A percentile compares a stretch with the other conserved stretches of the same genome.
Evolutionary conservation across 805 yeast species (phyloP).

Genomic region (Starmerella kuoi): DNA sequence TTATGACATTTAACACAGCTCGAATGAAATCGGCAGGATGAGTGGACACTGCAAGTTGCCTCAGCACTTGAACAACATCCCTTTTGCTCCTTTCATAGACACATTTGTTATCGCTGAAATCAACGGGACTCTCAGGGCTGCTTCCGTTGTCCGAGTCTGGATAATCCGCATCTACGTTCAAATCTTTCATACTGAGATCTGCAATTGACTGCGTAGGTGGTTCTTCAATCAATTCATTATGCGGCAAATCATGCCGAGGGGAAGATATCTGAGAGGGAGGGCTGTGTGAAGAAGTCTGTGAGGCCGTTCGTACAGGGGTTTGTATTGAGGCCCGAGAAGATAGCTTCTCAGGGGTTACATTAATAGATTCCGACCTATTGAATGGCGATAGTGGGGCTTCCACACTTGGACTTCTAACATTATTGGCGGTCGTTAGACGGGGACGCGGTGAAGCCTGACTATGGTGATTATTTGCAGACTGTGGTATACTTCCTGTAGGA

Average conservation of each 20-base stretch:
- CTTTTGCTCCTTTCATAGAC: background rate
- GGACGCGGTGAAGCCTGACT: background rate
- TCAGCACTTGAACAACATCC: background rate
- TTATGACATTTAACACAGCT: slow-evolving; percentile 1
- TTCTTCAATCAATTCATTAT: background rate
- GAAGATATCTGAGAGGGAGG: background rate
- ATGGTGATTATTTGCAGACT: background rate
- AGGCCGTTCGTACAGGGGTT: background rate
- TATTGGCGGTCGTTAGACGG: background rate
- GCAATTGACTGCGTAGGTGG: slow-evolving; percentile 4
- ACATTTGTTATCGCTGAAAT: background rate
- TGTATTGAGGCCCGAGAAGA: background rate
- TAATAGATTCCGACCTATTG: background rate
- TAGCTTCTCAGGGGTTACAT: background rate
- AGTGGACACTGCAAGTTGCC: background rate
- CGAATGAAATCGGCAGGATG: background rate
- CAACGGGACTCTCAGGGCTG: too few species aligned
- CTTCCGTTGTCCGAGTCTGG: background rate
- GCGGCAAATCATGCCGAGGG: too few species aligned
- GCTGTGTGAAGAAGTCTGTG: background rate
- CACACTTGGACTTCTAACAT: background rate
- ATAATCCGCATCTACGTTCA: background rate
- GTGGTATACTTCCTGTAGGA: background rate
- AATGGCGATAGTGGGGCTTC: background rate
- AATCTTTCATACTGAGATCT: slow-evolving; percentile 5